Evolutionary conservation across 75 land plant species (phyloP), one percentile per base, ranked within the genome.

Genomic region (Pinus tabuliformis): DNA sequence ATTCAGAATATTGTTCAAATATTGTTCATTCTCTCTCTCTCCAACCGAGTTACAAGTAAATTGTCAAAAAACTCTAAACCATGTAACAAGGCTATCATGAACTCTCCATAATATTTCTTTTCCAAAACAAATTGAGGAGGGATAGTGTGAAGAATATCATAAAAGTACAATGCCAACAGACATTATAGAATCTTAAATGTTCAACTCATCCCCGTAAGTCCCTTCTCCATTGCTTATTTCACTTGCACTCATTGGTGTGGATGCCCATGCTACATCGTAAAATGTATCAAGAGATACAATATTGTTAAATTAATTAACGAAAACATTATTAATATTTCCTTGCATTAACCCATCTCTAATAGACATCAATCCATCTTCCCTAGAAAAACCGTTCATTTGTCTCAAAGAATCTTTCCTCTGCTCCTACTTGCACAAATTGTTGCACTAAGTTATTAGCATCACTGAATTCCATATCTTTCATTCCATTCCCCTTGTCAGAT

Each of bases 41-140:
- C 94, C 21, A 22, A 70, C 73, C 80, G 57, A 64, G 62, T 81
- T 58, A 91, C 73, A 16, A 80, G 83, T 76, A 93, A 57, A 77
- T 93, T 93, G 76, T 93, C 96, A 39, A 93, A 76, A 36, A 89
- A 87, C 73, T 79, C 81, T 56, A 93, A 72, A 28, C 59, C 73
- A 42, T 89, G 86, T 58, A 93, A 73, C 54, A 77, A 86, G n/a
- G 87, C 78, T 57, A 93, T 74, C 81, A 93, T 84, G 56, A 79
- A 93, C 36, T 2, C 33, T 33, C 33, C 1, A 33, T 33, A 33
- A 33, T 33, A 33, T 33, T 33, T 33, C 1, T 33, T 0, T 33
- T 33, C 0, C 26, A 26, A 26, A 26, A 26, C 89, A 93, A 56
- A 93, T 89, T 0, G 89, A 90, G 24, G 89, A 90, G 24, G 84